Conservation (phyloP, 139 green algal genomes). For the Coelastrella sp. region DNA sequence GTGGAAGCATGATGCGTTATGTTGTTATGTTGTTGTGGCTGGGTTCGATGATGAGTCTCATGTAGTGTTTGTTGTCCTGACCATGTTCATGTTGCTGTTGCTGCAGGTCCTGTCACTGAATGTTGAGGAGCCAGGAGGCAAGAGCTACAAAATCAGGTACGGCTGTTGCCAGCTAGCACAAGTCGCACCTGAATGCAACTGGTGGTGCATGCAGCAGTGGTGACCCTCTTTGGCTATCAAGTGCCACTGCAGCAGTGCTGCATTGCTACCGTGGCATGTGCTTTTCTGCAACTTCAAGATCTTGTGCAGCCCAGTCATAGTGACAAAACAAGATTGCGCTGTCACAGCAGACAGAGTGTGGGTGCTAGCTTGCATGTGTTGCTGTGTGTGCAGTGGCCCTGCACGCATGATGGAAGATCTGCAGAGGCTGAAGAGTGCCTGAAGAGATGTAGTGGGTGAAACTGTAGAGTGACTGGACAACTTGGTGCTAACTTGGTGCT, state of each 20-base stretch:
- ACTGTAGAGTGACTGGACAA: neutral
- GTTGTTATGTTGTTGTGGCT: neutral
- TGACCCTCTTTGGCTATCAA: neutral
- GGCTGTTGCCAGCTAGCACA: neutral
- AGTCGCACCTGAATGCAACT: no score
- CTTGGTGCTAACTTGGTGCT: neutral
- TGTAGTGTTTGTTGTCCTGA: neutral
- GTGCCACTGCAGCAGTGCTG: no score
- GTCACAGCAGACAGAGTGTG: neutral
- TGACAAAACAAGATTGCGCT: no score
- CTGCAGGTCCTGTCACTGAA: conserved; percentile 21
- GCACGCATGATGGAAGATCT: conserved; percentile 51
- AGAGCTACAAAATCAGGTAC: conserved; percentile 46
- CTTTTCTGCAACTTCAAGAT: neutral
- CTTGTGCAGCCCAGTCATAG: neutral
- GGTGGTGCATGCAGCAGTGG: neutral
- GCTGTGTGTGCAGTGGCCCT: conserved; percentile 29
- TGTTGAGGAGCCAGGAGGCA: conserved; percentile 54
- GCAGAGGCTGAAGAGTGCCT: conserved; percentile 22
- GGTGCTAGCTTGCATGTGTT: neutral
- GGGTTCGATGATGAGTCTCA: neutral
- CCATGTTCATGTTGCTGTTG: neutral
- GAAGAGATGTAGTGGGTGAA: neutral
- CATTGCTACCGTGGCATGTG: neutral
- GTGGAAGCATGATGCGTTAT: no score